Evolutionary conservation across 768 basidiomycete species (phyloP), one percentile per base, ranked within the genome.

Genomic region (Lentinus brumalis): DNA sequence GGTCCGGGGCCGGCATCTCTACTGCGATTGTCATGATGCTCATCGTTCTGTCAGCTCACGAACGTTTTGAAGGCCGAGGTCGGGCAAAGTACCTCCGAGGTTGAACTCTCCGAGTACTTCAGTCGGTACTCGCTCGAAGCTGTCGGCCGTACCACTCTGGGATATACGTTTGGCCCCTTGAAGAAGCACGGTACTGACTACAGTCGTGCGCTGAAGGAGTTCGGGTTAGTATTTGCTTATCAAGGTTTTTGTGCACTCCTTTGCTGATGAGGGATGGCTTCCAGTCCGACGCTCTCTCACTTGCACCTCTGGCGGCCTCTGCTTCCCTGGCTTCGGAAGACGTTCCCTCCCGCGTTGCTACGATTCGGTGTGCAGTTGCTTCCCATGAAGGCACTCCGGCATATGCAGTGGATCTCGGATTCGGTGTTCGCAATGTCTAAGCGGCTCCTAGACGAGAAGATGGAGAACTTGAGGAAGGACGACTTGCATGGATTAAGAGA

Each of bases 141-240:
- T 35, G 47, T 55, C 29, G 59, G 59, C 2, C 59, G 59, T 38
- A 53, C 59, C 7, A 53, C 30, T 1, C 49, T 60, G 2, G 59
- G 53, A 2, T 53, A 55, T 14, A 55, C 59, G 5, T 60, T 60
- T 30, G 59, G 59, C 8, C 47, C 59, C 14, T 46, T 60, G 18
- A 47, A 54, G 15, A 41, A 60, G n/a, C 52, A 60, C 11, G 59
- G 59, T 4, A 60, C 59, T 16, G 53, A 50, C 45, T 55, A 60
- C 47, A 60, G 59, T 29, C 59, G 59, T 29, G 59, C 59, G 10
- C 49, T 60, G 7, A 54, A 55, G 40, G 53, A 55, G 49, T 60
- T 60, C 31, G 59, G 59, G 59, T 60, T 16, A 4, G 59, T 54
- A 8, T 3, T 4, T 1, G 8, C 7, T 29, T 4, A 7, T n/a